A percentile compares a stretch with the other conserved stretches of the same genome.
Evolutionary conservation across 345 rosid genomes (phyloP).

Genomic region (Raphanus sativus): DNA sequence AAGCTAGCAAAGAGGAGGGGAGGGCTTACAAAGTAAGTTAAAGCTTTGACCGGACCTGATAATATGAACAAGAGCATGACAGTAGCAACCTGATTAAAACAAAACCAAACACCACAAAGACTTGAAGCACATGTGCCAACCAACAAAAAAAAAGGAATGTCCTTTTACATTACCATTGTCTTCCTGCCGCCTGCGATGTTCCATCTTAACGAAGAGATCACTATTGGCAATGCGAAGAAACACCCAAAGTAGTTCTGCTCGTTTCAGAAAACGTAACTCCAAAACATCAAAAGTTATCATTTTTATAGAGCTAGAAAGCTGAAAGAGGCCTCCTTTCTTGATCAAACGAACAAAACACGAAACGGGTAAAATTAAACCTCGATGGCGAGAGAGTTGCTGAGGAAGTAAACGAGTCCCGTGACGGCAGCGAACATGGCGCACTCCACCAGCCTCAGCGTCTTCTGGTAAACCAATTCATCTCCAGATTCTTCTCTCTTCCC

Average conservation of each 20-base stretch:
- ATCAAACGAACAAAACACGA: not conserved
- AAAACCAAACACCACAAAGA: slow-evolving; percentile 23
- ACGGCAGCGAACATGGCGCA: slow-evolving; percentile 94
- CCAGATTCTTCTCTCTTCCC: slow-evolving; percentile 42
- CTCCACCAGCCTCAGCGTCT: slow-evolving; percentile 83
- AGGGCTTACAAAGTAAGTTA: slow-evolving; percentile 74
- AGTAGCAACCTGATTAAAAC: slow-evolving; percentile 68
- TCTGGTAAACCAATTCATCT: slow-evolving; percentile 56
- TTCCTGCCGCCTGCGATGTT: slow-evolving; percentile 89
- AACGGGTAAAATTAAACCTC: slow-evolving; percentile 52
- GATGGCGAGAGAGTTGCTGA: slow-evolving; percentile 88
- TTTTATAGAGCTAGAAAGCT: not conserved
- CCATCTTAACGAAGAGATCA: slow-evolving; percentile 89
- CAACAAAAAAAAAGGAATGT: not conserved
- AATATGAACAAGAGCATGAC: slow-evolving; percentile 78
- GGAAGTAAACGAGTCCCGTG: slow-evolving; percentile 77
- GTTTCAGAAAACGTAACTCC: slow-evolving; percentile 12
- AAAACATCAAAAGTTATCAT: not conserved
- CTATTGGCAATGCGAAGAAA: slow-evolving; percentile 86
- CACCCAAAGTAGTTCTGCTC: slow-evolving; percentile 98
- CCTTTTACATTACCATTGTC: slow-evolving; percentile 61
- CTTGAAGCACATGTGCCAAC: slow-evolving; percentile 11
- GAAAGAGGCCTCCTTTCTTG: not conserved
- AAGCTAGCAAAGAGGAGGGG: slow-evolving; percentile 6
- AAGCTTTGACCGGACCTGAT: slow-evolving; percentile 89